Base-by-base conservation (phyloP, 352 stramenopile genomes). In the Phytophthora pseudosyringae region DNA sequence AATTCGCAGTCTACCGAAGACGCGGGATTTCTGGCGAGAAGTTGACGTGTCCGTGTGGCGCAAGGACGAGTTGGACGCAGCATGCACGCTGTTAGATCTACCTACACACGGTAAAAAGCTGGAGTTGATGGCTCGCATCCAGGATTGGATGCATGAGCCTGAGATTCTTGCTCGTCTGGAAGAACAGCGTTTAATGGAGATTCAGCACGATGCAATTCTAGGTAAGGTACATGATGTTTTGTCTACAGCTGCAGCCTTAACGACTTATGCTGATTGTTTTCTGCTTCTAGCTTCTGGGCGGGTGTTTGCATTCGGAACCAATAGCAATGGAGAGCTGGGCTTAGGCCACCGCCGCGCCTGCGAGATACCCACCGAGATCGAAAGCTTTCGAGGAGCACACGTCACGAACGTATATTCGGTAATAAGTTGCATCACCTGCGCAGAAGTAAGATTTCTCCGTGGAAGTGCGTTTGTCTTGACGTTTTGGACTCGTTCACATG, bases 131-230 rank as follows among this genome's bases (percentile, higher is more conserved):
- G 80, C 82, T 46, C 71, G 81, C 7, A 76, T 93, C 18, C 81
- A 91, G 59, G 85, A 90, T 59, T 93, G 85, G 85, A 65, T 93
- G 44, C 59, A 89, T 50, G 79, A 79, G 43, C 78, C 85, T 3
- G 75, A 79, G 59, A 78, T 89, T 53, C 21, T 61, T 4, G 75
- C 75, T 4, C 58, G 54, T 32, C 64, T 70, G 8, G 70, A 80
- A 45, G 53, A 75, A 32, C 69, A 79, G 32, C 60, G 78, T 32
- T 59, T 59, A 29, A 64, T 74, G 13, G 70, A 79, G 13, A 70
- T 70, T 4, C 60, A 86, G 50, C 64, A 66, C 3, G 81, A 90
- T 26, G 69, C 63, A 0, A 35, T 83, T 49, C 67, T 91, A 38
- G 75, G 77, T 86, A 31, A 61, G 43, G 50, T 10, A 44, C n/a